Evolutionary conservation across 495 filamentous ascomycete genomes (phyloP).

Genomic region (Podospora pseudocomata): DNA sequence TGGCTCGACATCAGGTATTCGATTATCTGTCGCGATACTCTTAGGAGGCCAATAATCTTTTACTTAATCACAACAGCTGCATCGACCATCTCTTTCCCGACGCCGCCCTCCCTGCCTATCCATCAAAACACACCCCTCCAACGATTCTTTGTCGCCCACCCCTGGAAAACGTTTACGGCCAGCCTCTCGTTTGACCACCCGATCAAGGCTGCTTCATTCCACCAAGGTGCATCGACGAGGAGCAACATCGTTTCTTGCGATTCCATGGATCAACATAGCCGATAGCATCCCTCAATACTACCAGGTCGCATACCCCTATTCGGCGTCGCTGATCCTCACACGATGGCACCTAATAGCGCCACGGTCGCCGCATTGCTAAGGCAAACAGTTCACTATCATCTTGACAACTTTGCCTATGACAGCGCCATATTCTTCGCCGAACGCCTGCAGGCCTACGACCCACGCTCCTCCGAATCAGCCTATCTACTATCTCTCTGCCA

Average conservation of each 20-base stretch:
- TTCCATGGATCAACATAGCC: slow-evolving; percentile 30
- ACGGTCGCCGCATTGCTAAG: slow-evolving; percentile 71
- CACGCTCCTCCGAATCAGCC: slow-evolving; percentile 68
- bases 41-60: slow-evolving; percentile 14
- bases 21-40: slow-evolving; percentile 1
- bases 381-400: slow-evolving; percentile 84
- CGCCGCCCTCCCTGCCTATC: slow-evolving; percentile 13
- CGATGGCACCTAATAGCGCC: slow-evolving; percentile 67
- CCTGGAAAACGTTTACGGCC: not conserved
- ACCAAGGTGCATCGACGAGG: not conserved
- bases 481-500: slow-evolving; percentile 84
- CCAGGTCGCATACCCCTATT: slow-evolving; percentile 21
- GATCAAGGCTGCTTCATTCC: not conserved
- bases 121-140: slow-evolving; percentile 14
- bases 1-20: not conserved
- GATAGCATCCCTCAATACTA: slow-evolving; percentile 23
- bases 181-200: slow-evolving; percentile 4
- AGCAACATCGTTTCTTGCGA: slow-evolving; percentile 8
- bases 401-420: slow-evolving; percentile 82
- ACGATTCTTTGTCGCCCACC: slow-evolving; percentile 7
- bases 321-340: slow-evolving; percentile 19
- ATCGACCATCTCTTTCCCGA: slow-evolving; percentile 30
- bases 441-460: slow-evolving; percentile 78
- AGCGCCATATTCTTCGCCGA: slow-evolving; percentile 92
- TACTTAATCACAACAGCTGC: slow-evolving; percentile 33